phyloP scores from a whole-genome alignment of 805 yeast species.

The Candida michaelii region DNA sequence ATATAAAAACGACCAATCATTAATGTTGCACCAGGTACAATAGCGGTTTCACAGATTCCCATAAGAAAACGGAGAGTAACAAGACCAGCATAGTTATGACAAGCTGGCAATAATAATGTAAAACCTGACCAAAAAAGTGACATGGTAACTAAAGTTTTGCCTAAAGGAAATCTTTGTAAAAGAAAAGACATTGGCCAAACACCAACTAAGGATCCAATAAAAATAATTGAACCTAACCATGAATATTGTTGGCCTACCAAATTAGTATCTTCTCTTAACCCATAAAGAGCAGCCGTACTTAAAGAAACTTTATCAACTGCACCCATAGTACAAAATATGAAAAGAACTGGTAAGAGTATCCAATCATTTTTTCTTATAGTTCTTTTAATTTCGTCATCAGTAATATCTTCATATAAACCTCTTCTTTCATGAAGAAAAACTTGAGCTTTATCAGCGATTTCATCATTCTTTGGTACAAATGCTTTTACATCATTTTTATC shows the following conservation, averaged over 20 bases:
- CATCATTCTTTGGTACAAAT: not conserved
- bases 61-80: constrained; percentile 15
- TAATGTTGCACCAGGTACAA: constrained; percentile 21
- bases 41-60: constrained; percentile 31
- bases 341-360: constrained; percentile 16
- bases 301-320: constrained; percentile 21
- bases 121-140: constrained; percentile 19
- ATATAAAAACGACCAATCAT: constrained; percentile 17
- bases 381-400: constrained; percentile 16
- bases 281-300: constrained; percentile 22
- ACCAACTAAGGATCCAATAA: constrained; percentile 19
- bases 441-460: constrained; percentile 15
- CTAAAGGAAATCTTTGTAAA: constrained; percentile 22
- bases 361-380: constrained; percentile 16
- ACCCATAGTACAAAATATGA: constrained; percentile 18
- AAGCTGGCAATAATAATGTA: constrained; percentile 16
- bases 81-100: constrained; percentile 17
- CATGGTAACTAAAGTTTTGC: constrained; percentile 22
- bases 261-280: constrained; percentile 15
- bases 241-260: constrained; percentile 17
- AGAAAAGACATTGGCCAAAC: constrained; percentile 19
- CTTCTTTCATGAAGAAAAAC: constrained; percentile 14
- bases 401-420: constrained; percentile 13
- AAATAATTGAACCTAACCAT: constrained; percentile 20
- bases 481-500: not conserved